Evolutionary conservation across 257 asterid genomes (phyloP).

Genomic region (Jacaranda copaia): DNA sequence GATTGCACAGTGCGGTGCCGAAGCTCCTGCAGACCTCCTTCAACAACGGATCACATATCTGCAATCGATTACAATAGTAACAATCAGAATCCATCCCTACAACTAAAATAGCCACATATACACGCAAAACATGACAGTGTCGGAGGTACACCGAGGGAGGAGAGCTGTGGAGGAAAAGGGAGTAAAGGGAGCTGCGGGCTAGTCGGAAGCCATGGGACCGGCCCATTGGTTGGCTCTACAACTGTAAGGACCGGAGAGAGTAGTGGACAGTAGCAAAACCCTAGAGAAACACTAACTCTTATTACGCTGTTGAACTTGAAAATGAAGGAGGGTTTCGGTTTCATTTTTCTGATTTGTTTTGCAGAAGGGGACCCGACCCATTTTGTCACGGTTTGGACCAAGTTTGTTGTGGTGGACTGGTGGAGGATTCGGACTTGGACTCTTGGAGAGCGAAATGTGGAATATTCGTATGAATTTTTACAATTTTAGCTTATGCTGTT

Average conservation of each 20-base stretch:
- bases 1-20: conserved; percentile 49
- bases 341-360: neutral
- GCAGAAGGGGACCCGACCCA: conserved; percentile 11
- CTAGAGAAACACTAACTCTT: conserved; percentile 49
- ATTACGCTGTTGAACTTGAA: neutral
- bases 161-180: conserved; percentile 34
- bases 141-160: conserved; percentile 30
- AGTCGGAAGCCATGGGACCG: conserved; percentile 50
- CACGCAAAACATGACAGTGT: neutral
- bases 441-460: too few species aligned
- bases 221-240: conserved; percentile 48
- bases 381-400: neutral
- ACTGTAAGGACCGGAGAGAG: conserved; percentile 8
- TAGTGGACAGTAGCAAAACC: conserved; percentile 43
- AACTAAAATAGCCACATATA: neutral
- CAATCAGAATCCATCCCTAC: neutral
- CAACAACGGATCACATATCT: conserved; percentile 53
- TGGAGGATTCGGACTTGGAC: too few species aligned
- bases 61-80: conserved; percentile 20
- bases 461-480: too few species aligned
- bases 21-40: conserved; percentile 59
- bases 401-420: too few species aligned
- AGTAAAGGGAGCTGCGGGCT: conserved; percentile 49
- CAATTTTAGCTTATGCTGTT: too few species aligned
- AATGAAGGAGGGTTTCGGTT: conserved; percentile 17